Base-by-base conservation (phyloP, 225 moss, liverwort and hornwort species). In the Pseudisothecium myosuroides region DNA sequence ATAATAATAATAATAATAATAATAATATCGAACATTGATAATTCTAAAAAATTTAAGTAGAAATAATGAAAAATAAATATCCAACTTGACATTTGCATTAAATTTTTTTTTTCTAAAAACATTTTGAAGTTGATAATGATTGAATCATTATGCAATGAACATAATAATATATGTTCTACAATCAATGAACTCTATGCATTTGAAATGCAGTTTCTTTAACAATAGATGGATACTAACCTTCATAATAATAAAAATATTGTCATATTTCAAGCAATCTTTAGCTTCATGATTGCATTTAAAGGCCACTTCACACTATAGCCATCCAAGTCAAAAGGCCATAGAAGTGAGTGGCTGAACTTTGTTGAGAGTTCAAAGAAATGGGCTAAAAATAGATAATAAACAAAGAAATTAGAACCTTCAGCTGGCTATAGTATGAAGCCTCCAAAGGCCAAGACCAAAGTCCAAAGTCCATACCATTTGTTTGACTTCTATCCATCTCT, bases 281-380 rank as follows among this genome's bases (percentile, higher is more conserved):
- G 24, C 24, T 69, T 24, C 3, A 29, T 28, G 5, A 17, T 73
- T 45, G 73, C 45, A 73, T 10, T 2, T 32, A 23, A 23, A 0
- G 69, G 7, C 23, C 7, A 12, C 14, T 24, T 39, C 2, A 23
- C 2, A 24, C 2, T 69, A 8, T 12, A 2, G 10, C 1, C 3
- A 1, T 39, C 2, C 7, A 68, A 68, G 1, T n/a, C 4, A 7
- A n/a, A 4, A n/a, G 23, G 23, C 0, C 0, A 0, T 23, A 2
- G 24, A 0, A n/a, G 0, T 69, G 8, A 24, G 7, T 39, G 7
- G 13, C 4, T 14, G 14, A 68, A 13, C 8, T 69, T 39, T 69
- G 7, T n/a, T 39, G 39, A 69, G 7, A n/a, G 12, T 68, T 1
- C 12, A 22, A 68, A 37, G 6, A 67, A 37, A 67, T 69, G 39